Evolutionary conservation across 1,139 yeast species (phyloP).

Genomic region (Candida albicans): DNA sequence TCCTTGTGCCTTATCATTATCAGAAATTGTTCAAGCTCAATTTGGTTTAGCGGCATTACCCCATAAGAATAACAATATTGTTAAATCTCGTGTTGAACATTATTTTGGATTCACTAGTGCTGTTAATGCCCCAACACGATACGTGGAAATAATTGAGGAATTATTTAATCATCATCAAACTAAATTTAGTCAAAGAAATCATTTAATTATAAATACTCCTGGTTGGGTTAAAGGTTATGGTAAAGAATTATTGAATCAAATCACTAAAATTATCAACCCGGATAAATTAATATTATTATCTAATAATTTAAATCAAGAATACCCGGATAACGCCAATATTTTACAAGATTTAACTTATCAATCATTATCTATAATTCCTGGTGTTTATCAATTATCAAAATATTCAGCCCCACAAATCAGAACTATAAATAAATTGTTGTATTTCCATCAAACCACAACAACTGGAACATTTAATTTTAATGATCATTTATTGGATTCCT

Average conservation of each 20-base stretch:
- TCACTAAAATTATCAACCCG: conserved; percentile 52
- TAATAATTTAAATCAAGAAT: conserved; percentile 19
- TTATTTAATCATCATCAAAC: conserved; percentile 38
- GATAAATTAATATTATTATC: conserved; percentile 48
- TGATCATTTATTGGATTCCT: conserved; percentile 41
- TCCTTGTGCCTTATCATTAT: conserved; percentile 68
- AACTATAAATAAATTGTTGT: conserved; percentile 48
- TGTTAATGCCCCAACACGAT: conserved; percentile 62
- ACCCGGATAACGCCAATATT: conserved; percentile 26
- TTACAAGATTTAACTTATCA: conserved; percentile 23
- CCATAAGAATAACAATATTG: conserved; percentile 8
- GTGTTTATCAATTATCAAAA: conserved; percentile 31
- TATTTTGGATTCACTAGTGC: conserved; percentile 77
- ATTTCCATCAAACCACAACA: conserved; percentile 48
- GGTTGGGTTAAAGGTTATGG: conserved; percentile 97
- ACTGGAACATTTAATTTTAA: conserved; percentile 43
- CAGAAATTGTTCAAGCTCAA: conserved; percentile 22
- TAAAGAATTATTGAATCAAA: conserved; percentile 54
- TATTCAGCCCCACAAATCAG: conserved; percentile 56
- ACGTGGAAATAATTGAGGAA: conserved; percentile 44
- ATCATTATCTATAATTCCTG: conserved; percentile 24
- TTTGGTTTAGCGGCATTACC: conserved; percentile 21
- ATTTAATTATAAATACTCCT: conserved; percentile 73
- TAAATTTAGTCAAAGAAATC: conserved; percentile 18
- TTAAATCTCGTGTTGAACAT: conserved; percentile 28